Evolutionary conservation across 768 basidiomycete genomes (phyloP).

Genomic region (Termitomyces sp.): DNA sequence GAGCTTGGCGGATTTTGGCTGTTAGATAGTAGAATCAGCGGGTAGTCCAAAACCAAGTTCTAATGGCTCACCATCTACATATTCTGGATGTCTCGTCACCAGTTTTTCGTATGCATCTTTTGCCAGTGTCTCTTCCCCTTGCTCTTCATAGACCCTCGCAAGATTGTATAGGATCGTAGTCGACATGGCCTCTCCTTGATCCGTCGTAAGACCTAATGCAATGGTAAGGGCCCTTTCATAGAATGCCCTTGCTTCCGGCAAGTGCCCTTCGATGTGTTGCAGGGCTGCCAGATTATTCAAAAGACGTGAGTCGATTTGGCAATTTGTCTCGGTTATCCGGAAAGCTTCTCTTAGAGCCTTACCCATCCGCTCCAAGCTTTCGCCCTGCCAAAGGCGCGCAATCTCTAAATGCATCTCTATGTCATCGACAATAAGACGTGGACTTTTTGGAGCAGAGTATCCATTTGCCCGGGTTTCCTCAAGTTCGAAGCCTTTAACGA

Average conservation of each 20-base stretch:
- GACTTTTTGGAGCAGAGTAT: constrained; percentile 27
- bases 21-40: neutral
- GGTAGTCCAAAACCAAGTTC: neutral
- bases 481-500: constrained; percentile 56
- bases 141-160: constrained; percentile 86
- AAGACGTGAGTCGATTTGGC: constrained; percentile 56
- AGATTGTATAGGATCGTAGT: constrained; percentile 89
- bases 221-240: constrained; percentile 73
- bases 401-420: constrained; percentile 89
- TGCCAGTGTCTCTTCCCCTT: constrained; percentile 65
- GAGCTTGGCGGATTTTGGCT: constrained; percentile 93
- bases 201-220: constrained; percentile 38
- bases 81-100: constrained; percentile 88
- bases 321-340: constrained; percentile 48
- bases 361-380: constrained; percentile 66
- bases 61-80: constrained; percentile 78
- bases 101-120: constrained; percentile 86
- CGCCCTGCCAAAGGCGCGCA: constrained; percentile 82
- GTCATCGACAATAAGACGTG: constrained; percentile 65
- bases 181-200: constrained; percentile 61
- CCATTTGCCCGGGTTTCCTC: constrained; percentile 51
- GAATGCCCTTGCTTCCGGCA: constrained; percentile 48
- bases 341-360: constrained; percentile 73
- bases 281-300: constrained; percentile 79
- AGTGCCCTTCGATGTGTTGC: constrained; percentile 60